Conservation (phyloP, 2,329 filamentous ascomycete genomes). For the Fusarium lyarnte region DNA sequence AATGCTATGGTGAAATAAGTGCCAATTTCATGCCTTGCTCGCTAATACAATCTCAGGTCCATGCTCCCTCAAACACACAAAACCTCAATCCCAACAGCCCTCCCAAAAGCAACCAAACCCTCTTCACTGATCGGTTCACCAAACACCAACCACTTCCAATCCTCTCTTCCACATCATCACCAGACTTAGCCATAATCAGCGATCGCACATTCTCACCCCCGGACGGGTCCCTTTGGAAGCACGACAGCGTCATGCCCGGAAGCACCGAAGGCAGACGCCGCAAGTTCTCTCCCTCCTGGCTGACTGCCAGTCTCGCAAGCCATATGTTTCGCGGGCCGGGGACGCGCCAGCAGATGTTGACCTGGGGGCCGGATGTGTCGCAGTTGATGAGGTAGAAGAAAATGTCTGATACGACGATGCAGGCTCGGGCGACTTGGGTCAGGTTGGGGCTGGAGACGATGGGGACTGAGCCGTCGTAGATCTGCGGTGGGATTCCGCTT, state of each 20-base stretch:
- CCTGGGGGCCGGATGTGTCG: not conserved
- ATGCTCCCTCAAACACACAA: not conserved
- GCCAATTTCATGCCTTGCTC: not conserved
- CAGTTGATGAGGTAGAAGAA: not conserved
- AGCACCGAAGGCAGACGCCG: fast-evolving
- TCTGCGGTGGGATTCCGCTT: not conserved
- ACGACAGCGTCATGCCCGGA: not conserved
- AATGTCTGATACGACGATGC: not conserved
- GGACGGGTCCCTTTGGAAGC: not conserved
- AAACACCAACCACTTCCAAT: not conserved
- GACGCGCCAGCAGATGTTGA: not conserved
- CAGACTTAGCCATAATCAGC: not conserved
- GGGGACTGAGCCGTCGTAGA: not conserved
- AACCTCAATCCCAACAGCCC: not conserved
- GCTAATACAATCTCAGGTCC: too few species aligned
- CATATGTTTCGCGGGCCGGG: not conserved
- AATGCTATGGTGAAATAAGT: fast-evolving
- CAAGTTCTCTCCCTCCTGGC: not conserved
- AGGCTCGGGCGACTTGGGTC: not conserved
- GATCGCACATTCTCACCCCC: not conserved
- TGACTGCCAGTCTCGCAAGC: not conserved
- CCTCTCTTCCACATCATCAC: not conserved
- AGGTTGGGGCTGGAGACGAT: not conserved
- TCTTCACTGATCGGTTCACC: not conserved
- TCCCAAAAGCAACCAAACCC: not conserved